A percentile compares a stretch with the other conserved stretches of the same genome.
Evolutionary conservation across 2,329 filamentous ascomycete species (phyloP).

Genomic region (Arthrinium puccinioides): DNA sequence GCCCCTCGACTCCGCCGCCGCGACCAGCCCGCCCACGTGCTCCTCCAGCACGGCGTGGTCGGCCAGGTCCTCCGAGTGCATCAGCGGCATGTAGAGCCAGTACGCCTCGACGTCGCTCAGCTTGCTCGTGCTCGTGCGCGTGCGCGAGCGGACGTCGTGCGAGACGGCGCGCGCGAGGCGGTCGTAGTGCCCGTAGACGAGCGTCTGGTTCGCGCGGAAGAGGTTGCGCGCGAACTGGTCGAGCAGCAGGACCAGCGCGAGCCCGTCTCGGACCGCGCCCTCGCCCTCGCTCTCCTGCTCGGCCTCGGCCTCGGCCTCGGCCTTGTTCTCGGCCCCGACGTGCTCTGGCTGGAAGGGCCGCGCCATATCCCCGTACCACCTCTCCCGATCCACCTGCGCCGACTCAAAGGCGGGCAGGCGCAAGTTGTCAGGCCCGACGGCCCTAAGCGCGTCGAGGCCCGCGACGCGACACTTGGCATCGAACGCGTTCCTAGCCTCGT

Average conservation of each 20-base stretch:
- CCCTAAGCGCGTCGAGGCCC: constrained; percentile 19
- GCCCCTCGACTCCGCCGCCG: not conserved
- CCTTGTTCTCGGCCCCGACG: constrained; percentile 10
- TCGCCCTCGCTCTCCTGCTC: not conserved
- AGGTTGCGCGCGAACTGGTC: constrained; percentile 59
- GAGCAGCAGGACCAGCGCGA: constrained; percentile 49
- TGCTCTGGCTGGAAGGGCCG: constrained; percentile 14
- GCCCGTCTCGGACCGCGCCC: constrained; percentile 21
- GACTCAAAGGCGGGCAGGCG: not conserved
- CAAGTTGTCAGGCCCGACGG: constrained; percentile 12
- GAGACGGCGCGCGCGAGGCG: constrained; percentile 41
- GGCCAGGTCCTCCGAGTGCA: constrained; percentile 47
- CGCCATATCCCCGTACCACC: constrained; percentile 20
- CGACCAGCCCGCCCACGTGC: not conserved
- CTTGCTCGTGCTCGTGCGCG: constrained; percentile 26
- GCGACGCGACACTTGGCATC: constrained; percentile 21
- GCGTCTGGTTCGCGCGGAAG: constrained; percentile 40
- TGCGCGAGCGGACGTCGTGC: constrained; percentile 23
- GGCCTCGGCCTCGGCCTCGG: not conserved
- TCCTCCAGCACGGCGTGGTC: constrained; percentile 32
- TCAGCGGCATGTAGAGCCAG: constrained; percentile 55
- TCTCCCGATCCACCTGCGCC: constrained; percentile 9
- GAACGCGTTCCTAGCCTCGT: constrained; percentile 13
- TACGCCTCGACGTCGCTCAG: constrained; percentile 24
- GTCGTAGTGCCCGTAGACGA: constrained; percentile 51